Evolutionary conservation across 164 flowering plant species (phyloP).

Genomic region (Vitis amurensis): DNA sequence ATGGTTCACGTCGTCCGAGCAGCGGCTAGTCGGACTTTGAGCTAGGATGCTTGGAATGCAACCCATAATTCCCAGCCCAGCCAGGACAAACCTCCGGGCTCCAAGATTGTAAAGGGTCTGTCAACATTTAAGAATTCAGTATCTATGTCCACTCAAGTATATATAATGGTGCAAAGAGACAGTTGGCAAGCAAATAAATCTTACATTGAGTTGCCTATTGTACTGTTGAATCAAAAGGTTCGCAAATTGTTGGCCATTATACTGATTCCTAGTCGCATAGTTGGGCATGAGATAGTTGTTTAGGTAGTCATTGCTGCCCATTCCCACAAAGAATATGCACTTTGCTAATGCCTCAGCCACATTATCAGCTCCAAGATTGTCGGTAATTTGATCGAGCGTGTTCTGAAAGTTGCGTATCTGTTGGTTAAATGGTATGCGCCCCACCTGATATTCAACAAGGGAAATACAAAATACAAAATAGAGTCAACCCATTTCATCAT

Average conservation of each 20-base stretch:
- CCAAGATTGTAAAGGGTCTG: slow-evolving; percentile 79
- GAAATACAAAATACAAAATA: background rate
- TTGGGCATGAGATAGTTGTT: slow-evolving; percentile 97
- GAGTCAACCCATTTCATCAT: too few species aligned
- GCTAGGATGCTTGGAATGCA: slow-evolving; percentile 82
- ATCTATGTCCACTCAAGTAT: too few species aligned
- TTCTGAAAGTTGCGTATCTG: slow-evolving; percentile 77
- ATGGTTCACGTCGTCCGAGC: slow-evolving; percentile 59
- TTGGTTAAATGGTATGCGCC: slow-evolving; percentile 79
- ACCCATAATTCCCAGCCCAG: slow-evolving; percentile 69
- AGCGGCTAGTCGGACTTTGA: slow-evolving; percentile 36
- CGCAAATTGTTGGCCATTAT: slow-evolving; percentile 65
- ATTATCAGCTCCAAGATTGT: slow-evolving; percentile 54
- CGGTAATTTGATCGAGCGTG: slow-evolving; percentile 71
- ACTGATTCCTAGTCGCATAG: slow-evolving; percentile 66
- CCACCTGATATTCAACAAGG: slow-evolving; percentile 41
- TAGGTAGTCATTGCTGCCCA: slow-evolving; percentile 98
- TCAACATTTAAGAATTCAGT: background rate
- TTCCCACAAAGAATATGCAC: slow-evolving; percentile 87
- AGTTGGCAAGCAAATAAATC: background rate
- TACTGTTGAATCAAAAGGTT: slow-evolving; percentile 66
- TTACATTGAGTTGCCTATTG: slow-evolving; percentile 55
- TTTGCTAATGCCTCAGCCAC: slow-evolving; percentile 37
- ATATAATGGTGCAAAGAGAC: background rate
- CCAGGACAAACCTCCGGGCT: slow-evolving; percentile 57